Base-by-base conservation (phyloP, 768 basidiomycete species). In the Macrolepiota fuliginosa region DNA sequence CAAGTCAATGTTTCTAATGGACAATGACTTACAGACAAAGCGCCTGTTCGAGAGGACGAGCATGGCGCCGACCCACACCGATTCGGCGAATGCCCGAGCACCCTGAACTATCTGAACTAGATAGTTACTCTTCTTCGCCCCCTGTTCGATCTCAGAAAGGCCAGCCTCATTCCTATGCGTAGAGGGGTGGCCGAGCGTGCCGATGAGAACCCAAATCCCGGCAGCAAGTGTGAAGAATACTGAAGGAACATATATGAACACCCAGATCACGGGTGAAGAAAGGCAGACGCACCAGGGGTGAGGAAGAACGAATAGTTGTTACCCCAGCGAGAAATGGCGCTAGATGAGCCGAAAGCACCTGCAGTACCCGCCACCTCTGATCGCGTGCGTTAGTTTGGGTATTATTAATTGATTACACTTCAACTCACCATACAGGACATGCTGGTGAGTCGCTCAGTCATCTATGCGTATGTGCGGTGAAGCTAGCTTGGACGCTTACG, bases 221-320 rank as follows among this genome's bases (percentile, higher is more conserved):
- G 69, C 72, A 29, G 72, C 71, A 9, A 69, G 49, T 19, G 63
- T 61, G 56, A 73, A 73, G 61, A 73, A 73, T 4, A 73, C 72
- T 67, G 40, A 32, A 7, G 11, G 32, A 2, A 29, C 6, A 45
- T 19, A 45, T 45, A 40, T n/a, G 58, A 27, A 25, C 19, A 27
- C 4, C 3, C 15, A 0, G 29, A 52, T 22, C 13, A 56, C 17
- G 40, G 24, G n/a, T 19, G 11, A 7, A 32, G 27, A 35, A 15
- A 32, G 29, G 7, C 29, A 7, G 19, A 53, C 62, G 35, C 53
- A 63, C 66, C 55, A 27, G 73, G 72, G 2, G 70, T 70, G 39
- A 73, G 59, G 63, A 75, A 72, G 62, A 73, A 75, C 58, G 71
- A 72, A 58, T 73, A 73, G 63, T 75, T 73, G 58, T 73, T 72